Conservation (phyloP, 805 yeast species). For the Zygoascus bituminiphila region DNA sequence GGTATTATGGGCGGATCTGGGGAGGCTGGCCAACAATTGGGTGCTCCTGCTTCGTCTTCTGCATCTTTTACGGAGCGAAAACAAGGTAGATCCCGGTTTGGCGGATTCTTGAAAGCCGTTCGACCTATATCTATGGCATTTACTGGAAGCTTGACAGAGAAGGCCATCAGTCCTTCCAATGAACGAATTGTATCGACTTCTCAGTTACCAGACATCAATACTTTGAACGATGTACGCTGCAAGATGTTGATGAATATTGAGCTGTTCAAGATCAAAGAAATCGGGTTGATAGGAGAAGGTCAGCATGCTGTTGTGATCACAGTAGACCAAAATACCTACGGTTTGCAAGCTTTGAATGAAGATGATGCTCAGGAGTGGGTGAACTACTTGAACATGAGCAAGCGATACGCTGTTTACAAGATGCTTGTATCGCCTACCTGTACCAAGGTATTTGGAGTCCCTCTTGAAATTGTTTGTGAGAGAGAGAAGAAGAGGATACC, state of each 20-base stretch:
- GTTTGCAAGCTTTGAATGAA: constrained; percentile 59
- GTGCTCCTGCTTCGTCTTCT: background rate
- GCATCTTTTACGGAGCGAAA: constrained; percentile 1
- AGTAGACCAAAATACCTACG: constrained; percentile 44
- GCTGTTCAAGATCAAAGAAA: constrained; percentile 33
- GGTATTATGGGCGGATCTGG: constrained; percentile 2
- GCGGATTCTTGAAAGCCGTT: constrained; percentile 33
- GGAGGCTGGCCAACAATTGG: background rate
- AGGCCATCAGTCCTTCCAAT: constrained; percentile 12
- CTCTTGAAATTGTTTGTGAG: constrained; percentile 64
- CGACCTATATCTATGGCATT: constrained; percentile 35
- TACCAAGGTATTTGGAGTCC: constrained; percentile 75
- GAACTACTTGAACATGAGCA: constrained; percentile 23
- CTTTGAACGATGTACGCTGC: constrained; percentile 29
- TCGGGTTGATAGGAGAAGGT: background rate
- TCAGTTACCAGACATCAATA: constrained; percentile 52
- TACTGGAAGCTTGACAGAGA: constrained; percentile 10
- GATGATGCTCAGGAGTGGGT: constrained; percentile 72
- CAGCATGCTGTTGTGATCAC: constrained; percentile 32
- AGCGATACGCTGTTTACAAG: constrained; percentile 19
- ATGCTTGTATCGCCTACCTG: constrained; percentile 15
- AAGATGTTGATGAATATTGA: constrained; percentile 46
- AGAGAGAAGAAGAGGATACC: constrained; percentile 63
- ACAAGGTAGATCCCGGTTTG: constrained; percentile 27
- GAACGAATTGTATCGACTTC: constrained; percentile 42